A percentile compares a stretch with the other conserved stretches of the same genome.
Evolutionary conservation across 306 rosid genomes (phyloP).

Genomic region (Prunus salicina): DNA sequence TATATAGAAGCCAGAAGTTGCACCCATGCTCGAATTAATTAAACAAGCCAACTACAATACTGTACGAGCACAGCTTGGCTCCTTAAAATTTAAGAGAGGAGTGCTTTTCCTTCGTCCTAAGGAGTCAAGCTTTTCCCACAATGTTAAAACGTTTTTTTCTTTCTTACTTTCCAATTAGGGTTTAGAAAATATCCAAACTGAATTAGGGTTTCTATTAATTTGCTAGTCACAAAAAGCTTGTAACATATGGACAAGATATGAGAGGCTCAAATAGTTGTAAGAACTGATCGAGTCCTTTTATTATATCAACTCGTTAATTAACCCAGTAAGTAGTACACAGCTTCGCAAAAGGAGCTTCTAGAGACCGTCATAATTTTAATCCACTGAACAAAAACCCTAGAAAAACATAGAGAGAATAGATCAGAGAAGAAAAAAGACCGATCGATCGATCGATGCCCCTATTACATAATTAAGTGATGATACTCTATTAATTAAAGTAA

Average conservation of each 20-base stretch:
- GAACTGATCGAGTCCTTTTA: background rate
- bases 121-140: no score
- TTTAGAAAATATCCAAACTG: no score
- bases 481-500: background rate
- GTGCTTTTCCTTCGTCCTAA: rapidly evolving
- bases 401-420: background rate
- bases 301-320: background rate
- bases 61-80: no score
- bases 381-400: no score
- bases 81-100: no score
- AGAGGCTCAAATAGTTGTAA: background rate
- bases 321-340: background rate
- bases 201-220: no score
- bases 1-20: background rate
- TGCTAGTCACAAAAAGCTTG: no score
- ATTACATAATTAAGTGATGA: background rate
- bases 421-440: background rate
- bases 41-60: no score
- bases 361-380: background rate
- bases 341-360: background rate
- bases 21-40: constrained; percentile 9
- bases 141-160: no score
- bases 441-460: background rate
- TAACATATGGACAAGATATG: background rate
- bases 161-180: no score